These are phyloP conservation scores for Tylopilus orsonianus DNA, from an alignment of 1,284 basidiomycete genomes.

Conservation along the genomic window DNA sequence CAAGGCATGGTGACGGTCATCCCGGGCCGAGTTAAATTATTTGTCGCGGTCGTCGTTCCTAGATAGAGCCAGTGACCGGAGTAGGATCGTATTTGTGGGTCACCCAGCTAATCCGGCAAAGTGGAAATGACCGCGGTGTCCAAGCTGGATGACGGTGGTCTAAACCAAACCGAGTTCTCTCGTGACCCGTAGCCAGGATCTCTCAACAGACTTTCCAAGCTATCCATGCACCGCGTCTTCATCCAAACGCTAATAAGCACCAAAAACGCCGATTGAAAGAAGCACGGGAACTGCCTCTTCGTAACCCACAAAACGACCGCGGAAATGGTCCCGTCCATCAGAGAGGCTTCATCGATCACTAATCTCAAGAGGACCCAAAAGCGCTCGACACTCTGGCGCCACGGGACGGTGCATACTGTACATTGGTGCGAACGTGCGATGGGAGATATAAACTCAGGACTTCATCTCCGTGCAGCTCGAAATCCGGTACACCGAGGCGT, in stretches of 20 bases:
- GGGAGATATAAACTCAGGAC: conserved; percentile 15
- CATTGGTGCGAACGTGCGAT: conserved; percentile 31
- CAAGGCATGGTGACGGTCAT: conserved; percentile 20
- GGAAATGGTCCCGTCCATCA: conserved; percentile 25
- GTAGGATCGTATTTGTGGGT: conserved; percentile 6
- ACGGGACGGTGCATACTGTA: conserved; percentile 12
- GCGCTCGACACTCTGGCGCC: conserved; percentile 16
- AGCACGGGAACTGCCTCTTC: conserved; percentile 12
- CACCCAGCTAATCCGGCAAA: conserved; percentile 2
- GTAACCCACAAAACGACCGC: conserved; percentile 13
- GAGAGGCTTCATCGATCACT: conserved; percentile 21
- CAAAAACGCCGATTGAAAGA: conserved; percentile 11
- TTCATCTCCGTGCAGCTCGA: conserved; percentile 33
- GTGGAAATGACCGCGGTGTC: conserved; percentile 2
- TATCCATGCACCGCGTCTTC: conserved; percentile 6
- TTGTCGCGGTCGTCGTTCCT: conserved; percentile 1
- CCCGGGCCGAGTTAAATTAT: conserved; percentile 2
- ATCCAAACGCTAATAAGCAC: conserved; percentile 6
- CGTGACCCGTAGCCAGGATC: background rate
- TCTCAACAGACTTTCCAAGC: background rate
- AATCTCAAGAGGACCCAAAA: conserved; percentile 16
- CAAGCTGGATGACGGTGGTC: conserved; percentile 9
- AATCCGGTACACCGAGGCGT: conserved; percentile 31
- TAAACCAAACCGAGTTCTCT: background rate
- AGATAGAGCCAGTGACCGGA: conserved; percentile 6